Base-by-base conservation (phyloP, 2,329 filamentous ascomycete species). In the Lasiodiplodia sp. region DNA sequence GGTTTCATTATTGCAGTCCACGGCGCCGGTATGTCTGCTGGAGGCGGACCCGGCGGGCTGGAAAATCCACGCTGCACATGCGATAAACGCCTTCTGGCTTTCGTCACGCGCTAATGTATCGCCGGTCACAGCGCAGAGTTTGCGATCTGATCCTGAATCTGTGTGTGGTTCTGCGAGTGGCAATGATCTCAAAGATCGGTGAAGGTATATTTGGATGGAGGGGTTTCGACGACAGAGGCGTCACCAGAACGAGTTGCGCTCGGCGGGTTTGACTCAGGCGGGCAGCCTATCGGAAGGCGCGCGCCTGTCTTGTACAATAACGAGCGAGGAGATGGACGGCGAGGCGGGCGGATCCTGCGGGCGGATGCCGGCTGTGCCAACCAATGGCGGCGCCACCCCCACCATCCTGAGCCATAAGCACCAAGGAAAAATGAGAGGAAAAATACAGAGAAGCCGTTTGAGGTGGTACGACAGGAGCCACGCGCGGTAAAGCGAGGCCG, bases 21-120 rank as follows among this genome's bases (percentile, higher is more conserved):
- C 10, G 18, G 52, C 52, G 28, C 5, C 16, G 28, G 52, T 2
- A 4, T 56, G 8, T n/a, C 37, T 18, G 18, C 37, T 23, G n/a
- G 18, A 38, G 16, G 18, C 28, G 31, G 18, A 56, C 56, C 31
- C 34, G 55, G 10, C 23, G 23, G 57, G 37, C n/a, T 47, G 57
- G 57, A 11, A 11, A 25, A 23, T 47, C 10, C 44, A 44, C 40
- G 40, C 40, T n/a, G 40, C 40, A 14, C 14, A 16, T 44, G 40
- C 40, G 40, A 44, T 18, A 44, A 44, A 44, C 60, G 37, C 40
- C 51, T 52, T 55, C 34, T 51, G 47, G 60, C 60, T 38, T 52
- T 52, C 60, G 47, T 64, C 60, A 64, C 60, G 60, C 60, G 60
- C 60, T 64, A 64, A 38, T 52, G 60, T 52, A 21, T 37, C 34